Percentiles rank a stretch among this genome's conserved stretches.
Conservation (phyloP, 1,284 basidiomycete species). For the Rhodotorula sp. region DNA sequence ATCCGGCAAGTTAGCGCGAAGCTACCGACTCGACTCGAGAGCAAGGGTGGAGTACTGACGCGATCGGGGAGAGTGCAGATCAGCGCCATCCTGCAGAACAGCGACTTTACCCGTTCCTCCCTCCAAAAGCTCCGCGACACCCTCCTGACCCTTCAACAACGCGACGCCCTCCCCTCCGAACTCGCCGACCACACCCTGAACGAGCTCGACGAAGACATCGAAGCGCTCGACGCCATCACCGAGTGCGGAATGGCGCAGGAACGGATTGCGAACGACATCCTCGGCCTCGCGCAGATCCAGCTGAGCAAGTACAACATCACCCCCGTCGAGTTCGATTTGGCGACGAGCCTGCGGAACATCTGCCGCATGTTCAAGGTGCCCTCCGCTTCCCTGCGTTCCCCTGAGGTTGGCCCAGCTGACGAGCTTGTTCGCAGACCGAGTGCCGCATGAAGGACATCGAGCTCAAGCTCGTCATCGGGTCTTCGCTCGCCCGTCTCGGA, state of each 20-base stretch:
- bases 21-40: too few species aligned
- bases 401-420: too few species aligned
- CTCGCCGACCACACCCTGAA: constrained; percentile 8
- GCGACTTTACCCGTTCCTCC: constrained; percentile 31
- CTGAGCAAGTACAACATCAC: constrained; percentile 32
- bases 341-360: constrained; percentile 27
- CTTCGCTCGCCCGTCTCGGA: constrained; percentile 31
- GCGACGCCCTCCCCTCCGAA: not conserved
- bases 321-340: constrained; percentile 29
- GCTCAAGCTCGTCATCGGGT: constrained; percentile 30
- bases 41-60: too few species aligned
- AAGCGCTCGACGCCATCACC: constrained; percentile 32
- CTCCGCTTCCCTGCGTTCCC: too few species aligned
- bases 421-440: constrained; percentile 11
- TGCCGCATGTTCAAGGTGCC: not conserved
- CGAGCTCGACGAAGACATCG: constrained; percentile 32
- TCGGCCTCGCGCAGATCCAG: constrained; percentile 37
- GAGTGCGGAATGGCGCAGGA: constrained; percentile 34
- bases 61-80: too few species aligned
- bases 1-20: constrained; percentile 14
- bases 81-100: constrained; percentile 29
- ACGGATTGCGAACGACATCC: constrained; percentile 37
- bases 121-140: constrained; percentile 10
- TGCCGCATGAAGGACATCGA: constrained; percentile 28
- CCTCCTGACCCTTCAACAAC: constrained; percentile 2